phyloP scores from a whole-genome alignment of 73 alveolate genomes.

The Uronychia setigera region DNA sequence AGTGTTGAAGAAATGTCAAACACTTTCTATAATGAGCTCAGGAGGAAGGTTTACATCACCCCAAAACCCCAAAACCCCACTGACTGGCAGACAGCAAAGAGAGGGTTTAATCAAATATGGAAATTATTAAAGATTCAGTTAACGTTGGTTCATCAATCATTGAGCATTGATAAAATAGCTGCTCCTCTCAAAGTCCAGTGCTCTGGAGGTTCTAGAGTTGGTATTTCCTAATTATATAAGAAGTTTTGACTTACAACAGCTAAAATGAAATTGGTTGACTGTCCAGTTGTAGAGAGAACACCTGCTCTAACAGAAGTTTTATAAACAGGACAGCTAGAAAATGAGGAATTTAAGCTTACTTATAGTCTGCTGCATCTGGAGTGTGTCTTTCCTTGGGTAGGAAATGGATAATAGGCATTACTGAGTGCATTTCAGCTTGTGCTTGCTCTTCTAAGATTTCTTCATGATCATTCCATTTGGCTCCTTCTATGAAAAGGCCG shows the following conservation, averaged over 20 bases:
- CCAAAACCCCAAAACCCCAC: conserved; percentile 44
- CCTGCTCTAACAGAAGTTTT: conserved; percentile 97
- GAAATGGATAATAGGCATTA: conserved; percentile 89
- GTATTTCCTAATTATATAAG: too few species aligned
- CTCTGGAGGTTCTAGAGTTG: conserved; percentile 76
- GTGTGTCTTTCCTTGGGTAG: conserved; percentile 69
- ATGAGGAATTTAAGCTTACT: too few species aligned
- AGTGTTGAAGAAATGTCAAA: conserved; percentile 72
- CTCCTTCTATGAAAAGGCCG: conserved; percentile 99
- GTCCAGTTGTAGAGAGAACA: conserved; percentile 95
- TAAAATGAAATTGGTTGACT: conserved; percentile 94
- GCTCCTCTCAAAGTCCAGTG: conserved; percentile 98
- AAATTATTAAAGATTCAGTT: too few species aligned
- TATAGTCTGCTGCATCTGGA: conserved; percentile 25
- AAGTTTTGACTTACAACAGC: too few species aligned
- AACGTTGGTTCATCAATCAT: conserved; percentile 20
- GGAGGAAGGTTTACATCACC: conserved; percentile 71
- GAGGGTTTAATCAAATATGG: too few species aligned
- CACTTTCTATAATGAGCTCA: conserved; percentile 83
- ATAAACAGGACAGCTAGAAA: conserved; percentile 97
- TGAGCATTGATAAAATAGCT: conserved; percentile 54
- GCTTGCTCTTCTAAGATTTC: conserved; percentile 69
- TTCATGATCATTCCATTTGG: conserved; percentile 96
- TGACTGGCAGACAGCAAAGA: too few species aligned
- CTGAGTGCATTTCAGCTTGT: conserved; percentile 80